A percentile compares a stretch with the other conserved stretches of the same genome.
Conservation (phyloP, 768 basidiomycete genomes). For the Russula virescens region DNA sequence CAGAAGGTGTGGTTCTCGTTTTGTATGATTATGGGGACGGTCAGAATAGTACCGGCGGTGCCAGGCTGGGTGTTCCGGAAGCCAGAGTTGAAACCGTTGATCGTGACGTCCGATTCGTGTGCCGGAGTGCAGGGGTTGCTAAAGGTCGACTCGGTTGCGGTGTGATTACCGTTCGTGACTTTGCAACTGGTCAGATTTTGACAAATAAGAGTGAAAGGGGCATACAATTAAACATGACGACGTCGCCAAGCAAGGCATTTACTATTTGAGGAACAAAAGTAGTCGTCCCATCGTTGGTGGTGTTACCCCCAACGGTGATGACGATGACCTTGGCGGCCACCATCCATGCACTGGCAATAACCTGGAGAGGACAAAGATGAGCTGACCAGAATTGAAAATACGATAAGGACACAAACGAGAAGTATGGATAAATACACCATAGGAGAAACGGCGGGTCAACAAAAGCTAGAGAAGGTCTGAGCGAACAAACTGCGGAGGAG, state of each 20-base stretch:
- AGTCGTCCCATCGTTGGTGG: conserved; percentile 37
- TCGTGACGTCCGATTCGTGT: conserved; percentile 40
- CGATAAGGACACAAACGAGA: not conserved
- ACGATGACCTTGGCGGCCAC: conserved; percentile 37
- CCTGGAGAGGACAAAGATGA: conserved; percentile 11
- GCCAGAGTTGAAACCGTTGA: conserved; percentile 56
- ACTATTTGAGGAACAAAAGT: conserved; percentile 45
- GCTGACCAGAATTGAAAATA: not conserved
- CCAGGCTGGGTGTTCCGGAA: conserved; percentile 46
- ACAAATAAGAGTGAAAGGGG: not conserved
- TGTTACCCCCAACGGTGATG: conserved; percentile 43
- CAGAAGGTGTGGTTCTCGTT: conserved; percentile 45
- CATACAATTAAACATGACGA: conserved; percentile 53
- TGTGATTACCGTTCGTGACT: conserved; percentile 31
- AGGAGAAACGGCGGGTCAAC: not conserved
- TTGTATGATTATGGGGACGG: conserved; percentile 39
- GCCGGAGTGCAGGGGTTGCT: conserved; percentile 47
- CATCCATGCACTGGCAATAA: conserved; percentile 21
- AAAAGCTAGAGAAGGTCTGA: not conserved
- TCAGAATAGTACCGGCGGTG: conserved; percentile 40
- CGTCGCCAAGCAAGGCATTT: conserved; percentile 42
- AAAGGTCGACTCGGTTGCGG: conserved; percentile 52
- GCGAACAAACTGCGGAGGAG: not conserved
- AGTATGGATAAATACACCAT: not conserved
- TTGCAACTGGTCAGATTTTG: conserved; percentile 44